phyloP scores from a whole-genome alignment of 1,139 yeast genomes.

The Saccharomyces hybrid region DNA sequence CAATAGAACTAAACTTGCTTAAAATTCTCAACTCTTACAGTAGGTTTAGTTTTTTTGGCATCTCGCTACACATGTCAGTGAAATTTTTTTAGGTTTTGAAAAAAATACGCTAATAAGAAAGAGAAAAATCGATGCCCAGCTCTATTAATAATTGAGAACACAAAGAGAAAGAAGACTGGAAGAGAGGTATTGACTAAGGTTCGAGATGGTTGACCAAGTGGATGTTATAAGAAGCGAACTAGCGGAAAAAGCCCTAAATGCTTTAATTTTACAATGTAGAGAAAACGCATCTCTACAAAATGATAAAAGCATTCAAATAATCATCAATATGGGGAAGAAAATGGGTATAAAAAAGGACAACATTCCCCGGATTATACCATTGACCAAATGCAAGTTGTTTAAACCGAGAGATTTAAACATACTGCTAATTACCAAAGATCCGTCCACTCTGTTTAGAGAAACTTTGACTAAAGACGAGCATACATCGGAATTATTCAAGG shows the following conservation, averaged over 20 bases:
- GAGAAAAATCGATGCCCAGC: not conserved
- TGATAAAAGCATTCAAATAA: conserved; percentile 38
- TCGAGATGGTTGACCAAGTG: not conserved
- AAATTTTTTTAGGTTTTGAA: no score
- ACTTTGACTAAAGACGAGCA: conserved; percentile 39
- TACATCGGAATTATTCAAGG: conserved; percentile 53
- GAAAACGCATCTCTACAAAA: conserved; percentile 19
- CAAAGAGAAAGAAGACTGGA: no score
- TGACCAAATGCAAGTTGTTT: conserved; percentile 43
- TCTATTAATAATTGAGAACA: no score
- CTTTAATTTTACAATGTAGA: conserved; percentile 21
- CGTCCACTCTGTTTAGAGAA: conserved; percentile 48
- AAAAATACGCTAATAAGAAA: not conserved
- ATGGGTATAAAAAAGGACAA: conserved; percentile 46
- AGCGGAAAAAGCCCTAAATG: conserved; percentile 19
- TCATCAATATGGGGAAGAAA: conserved; percentile 47
- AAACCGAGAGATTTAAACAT: conserved; percentile 44
- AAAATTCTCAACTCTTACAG: not conserved
- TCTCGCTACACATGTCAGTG: no score
- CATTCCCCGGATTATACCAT: conserved; percentile 58
- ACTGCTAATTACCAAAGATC: conserved; percentile 61
- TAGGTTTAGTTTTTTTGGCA: no score
- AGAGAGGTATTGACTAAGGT: not conserved
- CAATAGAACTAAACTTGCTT: no score
- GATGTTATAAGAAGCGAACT: not conserved